Conservation (phyloP, 805 yeast species). For the Teunomyces gatunensis region DNA sequence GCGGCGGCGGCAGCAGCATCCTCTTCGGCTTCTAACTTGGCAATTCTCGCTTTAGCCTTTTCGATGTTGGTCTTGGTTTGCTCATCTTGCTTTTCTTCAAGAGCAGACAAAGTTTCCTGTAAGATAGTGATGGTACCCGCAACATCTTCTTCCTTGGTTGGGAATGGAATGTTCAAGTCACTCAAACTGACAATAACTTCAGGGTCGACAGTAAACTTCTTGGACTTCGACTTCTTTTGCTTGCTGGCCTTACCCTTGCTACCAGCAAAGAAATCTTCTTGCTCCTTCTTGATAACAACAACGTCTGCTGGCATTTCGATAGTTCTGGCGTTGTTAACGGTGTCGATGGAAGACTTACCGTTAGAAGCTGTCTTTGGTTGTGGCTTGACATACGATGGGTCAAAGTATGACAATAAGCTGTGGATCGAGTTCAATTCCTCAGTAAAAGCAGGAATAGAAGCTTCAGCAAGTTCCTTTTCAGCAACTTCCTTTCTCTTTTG, state of each 20-base stretch:
- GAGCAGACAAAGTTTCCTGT: slow-evolving; percentile 68
- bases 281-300: slow-evolving; percentile 61
- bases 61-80: slow-evolving; percentile 75
- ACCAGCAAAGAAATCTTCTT: slow-evolving; percentile 56
- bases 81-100: slow-evolving; percentile 70
- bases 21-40: slow-evolving; percentile 57
- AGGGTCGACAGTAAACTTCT: slow-evolving; percentile 72
- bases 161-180: slow-evolving; percentile 74
- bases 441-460: slow-evolving; percentile 81
- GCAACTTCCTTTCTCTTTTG: slow-evolving; percentile 54
- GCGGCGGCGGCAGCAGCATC: slow-evolving; percentile 18
- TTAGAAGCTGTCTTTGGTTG: slow-evolving; percentile 27
- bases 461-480: slow-evolving; percentile 68
- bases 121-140: slow-evolving; percentile 62
- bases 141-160: slow-evolving; percentile 71
- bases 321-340: slow-evolving; percentile 40
- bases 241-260: slow-evolving; percentile 41
- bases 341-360: slow-evolving; percentile 16
- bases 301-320: slow-evolving; percentile 64
- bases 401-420: slow-evolving; percentile 67
- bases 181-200: slow-evolving; percentile 73
- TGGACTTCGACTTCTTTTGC: slow-evolving; percentile 53
- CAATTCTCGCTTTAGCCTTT: slow-evolving; percentile 74
- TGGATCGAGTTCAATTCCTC: slow-evolving; percentile 76
- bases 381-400: slow-evolving; percentile 71